phyloP scores from a whole-genome alignment of 1,284 basidiomycete genomes.

The Malassezia nana region DNA sequence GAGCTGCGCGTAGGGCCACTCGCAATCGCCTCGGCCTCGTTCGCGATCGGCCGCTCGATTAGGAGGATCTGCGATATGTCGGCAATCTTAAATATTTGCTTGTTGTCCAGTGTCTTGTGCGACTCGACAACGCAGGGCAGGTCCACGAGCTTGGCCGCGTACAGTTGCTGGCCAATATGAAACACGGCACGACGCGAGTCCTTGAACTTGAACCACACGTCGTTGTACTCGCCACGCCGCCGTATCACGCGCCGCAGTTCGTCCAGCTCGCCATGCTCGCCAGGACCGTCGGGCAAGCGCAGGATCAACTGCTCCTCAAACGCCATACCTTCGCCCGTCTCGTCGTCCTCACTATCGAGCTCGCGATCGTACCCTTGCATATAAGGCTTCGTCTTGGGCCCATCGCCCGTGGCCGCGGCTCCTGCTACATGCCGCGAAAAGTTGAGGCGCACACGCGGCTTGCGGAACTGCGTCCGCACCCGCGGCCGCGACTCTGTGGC shows the following conservation, averaged over 20 bases:
- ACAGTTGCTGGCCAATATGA: slow-evolving; percentile 69
- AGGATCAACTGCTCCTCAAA: slow-evolving; percentile 98
- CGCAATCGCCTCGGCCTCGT: slow-evolving; percentile 58
- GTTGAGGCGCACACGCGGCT: slow-evolving; percentile 17
- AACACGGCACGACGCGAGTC: slow-evolving; percentile 86
- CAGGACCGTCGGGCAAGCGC: slow-evolving; percentile 73
- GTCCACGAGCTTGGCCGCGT: slow-evolving; percentile 88
- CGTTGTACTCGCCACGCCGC: slow-evolving; percentile 63
- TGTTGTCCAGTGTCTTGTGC: slow-evolving; percentile 91
- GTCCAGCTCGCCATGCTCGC: slow-evolving; percentile 46
- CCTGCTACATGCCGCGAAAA: slow-evolving; percentile 18
- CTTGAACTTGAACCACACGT: slow-evolving; percentile 98
- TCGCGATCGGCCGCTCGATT: slow-evolving; percentile 30
- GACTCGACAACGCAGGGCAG: slow-evolving; percentile 87
- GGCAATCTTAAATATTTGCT: slow-evolving; percentile 88
- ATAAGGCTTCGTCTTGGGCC: slow-evolving; percentile 42
- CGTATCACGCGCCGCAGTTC: slow-evolving; percentile 56
- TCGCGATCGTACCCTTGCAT: slow-evolving; percentile 62
- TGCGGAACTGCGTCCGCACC: slow-evolving; percentile 9
- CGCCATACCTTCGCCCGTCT: slow-evolving; percentile 55
- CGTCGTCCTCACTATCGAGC: slow-evolving; percentile 86
- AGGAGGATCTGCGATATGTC: slow-evolving; percentile 69
- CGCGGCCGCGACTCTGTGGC: background rate
- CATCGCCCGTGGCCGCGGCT: slow-evolving; percentile 19
- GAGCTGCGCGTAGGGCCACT: slow-evolving; percentile 53